Percentiles rank a stretch among this genome's conserved stretches.
Evolutionary conservation across 2,329 filamentous ascomycete species (phyloP).

Genomic region (Colletotrichum limetticola): DNA sequence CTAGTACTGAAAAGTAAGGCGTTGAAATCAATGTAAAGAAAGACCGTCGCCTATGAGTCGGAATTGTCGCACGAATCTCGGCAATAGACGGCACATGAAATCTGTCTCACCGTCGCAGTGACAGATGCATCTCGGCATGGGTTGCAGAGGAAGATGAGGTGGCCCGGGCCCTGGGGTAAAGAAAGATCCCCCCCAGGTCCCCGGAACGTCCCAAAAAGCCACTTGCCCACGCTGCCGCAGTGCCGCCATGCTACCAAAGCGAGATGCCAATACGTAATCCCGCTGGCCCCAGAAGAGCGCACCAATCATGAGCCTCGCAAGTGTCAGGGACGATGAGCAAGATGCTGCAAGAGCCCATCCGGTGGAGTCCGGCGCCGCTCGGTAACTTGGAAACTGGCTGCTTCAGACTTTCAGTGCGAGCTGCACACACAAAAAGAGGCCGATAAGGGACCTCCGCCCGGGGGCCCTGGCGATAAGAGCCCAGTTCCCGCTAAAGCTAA

Average conservation of each 20-base stretch:
- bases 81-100: conserved; percentile 4
- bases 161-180: conserved; percentile 21
- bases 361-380: conserved; percentile 28
- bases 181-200: conserved; percentile 11
- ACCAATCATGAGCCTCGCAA: conserved; percentile 2
- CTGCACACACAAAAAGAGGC: background rate
- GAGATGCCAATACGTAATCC: conserved; percentile 9
- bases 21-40: background rate
- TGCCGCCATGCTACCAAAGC: background rate
- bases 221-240: background rate
- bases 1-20: too few species aligned
- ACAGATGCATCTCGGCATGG: background rate
- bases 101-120: background rate
- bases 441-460: conserved; percentile 24
- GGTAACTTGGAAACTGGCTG: conserved; percentile 17
- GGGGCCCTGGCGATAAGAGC: conserved; percentile 22
- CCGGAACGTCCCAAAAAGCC: background rate
- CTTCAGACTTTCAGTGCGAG: too few species aligned
- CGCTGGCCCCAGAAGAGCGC: conserved; percentile 4
- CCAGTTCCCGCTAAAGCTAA: conserved; percentile 25
- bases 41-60: conserved; percentile 7
- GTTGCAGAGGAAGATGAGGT: background rate
- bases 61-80: conserved; percentile 25
- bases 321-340: conserved; percentile 9
- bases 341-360: background rate